Evolutionary conservation across 495 filamentous ascomycete genomes (phyloP).

Genomic region (Aspergillus sclerotioniger): DNA sequence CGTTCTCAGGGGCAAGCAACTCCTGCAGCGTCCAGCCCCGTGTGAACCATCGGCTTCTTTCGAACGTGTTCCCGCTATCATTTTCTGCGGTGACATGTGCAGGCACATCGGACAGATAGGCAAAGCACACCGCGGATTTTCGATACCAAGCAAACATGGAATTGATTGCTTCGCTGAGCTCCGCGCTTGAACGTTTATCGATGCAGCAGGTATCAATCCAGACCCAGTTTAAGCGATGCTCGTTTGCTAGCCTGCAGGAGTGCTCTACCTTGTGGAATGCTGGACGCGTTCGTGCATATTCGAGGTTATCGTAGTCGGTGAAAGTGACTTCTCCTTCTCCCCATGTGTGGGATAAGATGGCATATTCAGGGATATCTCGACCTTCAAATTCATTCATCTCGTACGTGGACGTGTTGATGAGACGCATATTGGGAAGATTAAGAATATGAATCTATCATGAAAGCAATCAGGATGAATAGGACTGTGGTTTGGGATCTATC

Average conservation of each 20-base stretch:
- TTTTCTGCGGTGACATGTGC: constrained; percentile 19
- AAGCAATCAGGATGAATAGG: too few species aligned
- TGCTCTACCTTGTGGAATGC: neutral
- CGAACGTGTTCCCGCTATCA: neutral
- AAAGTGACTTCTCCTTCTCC: too few species aligned
- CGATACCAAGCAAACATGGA: constrained; percentile 42
- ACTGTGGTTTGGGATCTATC: too few species aligned
- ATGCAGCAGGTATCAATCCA: constrained; percentile 36
- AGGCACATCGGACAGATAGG: constrained; percentile 30
- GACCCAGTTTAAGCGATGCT: neutral
- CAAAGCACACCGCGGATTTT: constrained; percentile 28
- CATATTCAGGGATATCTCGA: too few species aligned
- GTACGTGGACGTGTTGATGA: too few species aligned
- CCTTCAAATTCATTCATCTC: too few species aligned
- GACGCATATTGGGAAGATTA: too few species aligned
- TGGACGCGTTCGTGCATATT: too few species aligned
- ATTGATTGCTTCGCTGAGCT: constrained; percentile 37
- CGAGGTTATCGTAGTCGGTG: too few species aligned
- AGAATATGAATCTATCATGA: too few species aligned
- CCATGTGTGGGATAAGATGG: too few species aligned
- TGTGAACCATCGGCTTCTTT: constrained; percentile 20
- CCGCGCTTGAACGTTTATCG: constrained; percentile 32
- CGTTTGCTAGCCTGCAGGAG: neutral
- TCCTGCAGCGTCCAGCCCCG: constrained; percentile 31
- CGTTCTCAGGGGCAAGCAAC: constrained; percentile 15